These are phyloP conservation scores for Cetraspora pellucida DNA, from an alignment of 192 early-diverging fungal species.

Conservation along the genomic window DNA sequence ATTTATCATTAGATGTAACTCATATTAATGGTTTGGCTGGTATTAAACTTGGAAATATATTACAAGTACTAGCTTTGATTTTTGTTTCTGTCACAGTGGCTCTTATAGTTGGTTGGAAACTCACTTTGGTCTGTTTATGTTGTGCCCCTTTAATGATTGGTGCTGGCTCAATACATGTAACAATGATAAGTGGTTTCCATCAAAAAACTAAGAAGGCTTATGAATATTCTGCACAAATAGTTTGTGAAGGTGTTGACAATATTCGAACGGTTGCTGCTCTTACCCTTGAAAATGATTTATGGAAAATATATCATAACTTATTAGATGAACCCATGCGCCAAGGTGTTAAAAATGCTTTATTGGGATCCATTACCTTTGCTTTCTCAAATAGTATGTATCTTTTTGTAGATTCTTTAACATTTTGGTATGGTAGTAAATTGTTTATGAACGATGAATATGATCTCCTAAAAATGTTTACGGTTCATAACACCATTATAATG, in stretches of 20 bases:
- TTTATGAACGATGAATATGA: constrained; percentile 15
- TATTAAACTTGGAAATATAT: constrained; percentile 29
- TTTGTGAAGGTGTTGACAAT: constrained; percentile 73
- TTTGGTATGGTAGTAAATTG: constrained; percentile 54
- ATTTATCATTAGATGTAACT: constrained; percentile 71
- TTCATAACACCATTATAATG: constrained; percentile 38
- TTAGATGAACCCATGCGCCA: constrained; percentile 47
- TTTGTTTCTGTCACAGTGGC: constrained; percentile 42
- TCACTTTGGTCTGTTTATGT: constrained; percentile 63
- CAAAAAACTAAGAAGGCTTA: constrained; percentile 64
- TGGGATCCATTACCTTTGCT: constrained; percentile 47
- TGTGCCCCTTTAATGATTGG: constrained; percentile 67
- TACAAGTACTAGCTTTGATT: constrained; percentile 35
- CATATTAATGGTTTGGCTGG: constrained; percentile 39
- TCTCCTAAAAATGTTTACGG: constrained; percentile 33
- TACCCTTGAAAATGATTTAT: constrained; percentile 55
- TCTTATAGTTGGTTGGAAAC: constrained; percentile 59
- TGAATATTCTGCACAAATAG: constrained; percentile 63
- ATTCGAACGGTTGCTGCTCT: constrained; percentile 75
- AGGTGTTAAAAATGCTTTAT: constrained; percentile 42
- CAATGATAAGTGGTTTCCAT: constrained; percentile 51
- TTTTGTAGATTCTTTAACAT: constrained; percentile 49
- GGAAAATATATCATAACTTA: constrained; percentile 43
- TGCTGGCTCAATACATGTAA: constrained; percentile 64
- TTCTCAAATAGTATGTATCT: constrained; percentile 49